Evolutionary conservation across 495 filamentous ascomycete species (phyloP).

Genomic region (Elasticomyces elasticus): DNA sequence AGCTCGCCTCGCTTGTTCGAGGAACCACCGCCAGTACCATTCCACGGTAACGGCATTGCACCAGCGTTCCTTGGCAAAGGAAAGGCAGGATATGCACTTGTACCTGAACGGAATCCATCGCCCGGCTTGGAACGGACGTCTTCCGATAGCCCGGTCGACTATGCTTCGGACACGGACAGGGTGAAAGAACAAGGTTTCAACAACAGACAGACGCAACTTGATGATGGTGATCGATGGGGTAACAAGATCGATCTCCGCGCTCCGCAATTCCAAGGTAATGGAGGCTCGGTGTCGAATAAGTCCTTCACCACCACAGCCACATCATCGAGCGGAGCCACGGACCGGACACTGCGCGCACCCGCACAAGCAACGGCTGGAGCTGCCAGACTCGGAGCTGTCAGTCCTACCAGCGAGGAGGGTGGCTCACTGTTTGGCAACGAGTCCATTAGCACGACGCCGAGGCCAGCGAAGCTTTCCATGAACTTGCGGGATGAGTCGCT

Average conservation of each 20-base stretch:
- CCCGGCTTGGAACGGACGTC: conserved; percentile 13
- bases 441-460: conserved; percentile 20
- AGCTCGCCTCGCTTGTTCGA: conserved; percentile 14
- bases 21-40: conserved; percentile 11
- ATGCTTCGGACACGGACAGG: not conserved
- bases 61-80: conserved; percentile 10
- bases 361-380: conserved; percentile 14
- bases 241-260: conserved; percentile 4
- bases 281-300: not conserved
- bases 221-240: conserved; percentile 9
- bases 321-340: not conserved
- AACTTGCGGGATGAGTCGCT: conserved; percentile 4
- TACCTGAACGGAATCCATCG: conserved; percentile 8
- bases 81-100: conserved; percentile 11
- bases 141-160: conserved; percentile 4
- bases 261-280: not conserved
- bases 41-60: conserved; percentile 7
- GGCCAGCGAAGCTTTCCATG: conserved; percentile 10
- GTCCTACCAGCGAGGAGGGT: conserved; percentile 2
- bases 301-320: not conserved
- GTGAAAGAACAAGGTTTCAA: conserved; percentile 3
- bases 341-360: not conserved
- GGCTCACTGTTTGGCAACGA: conserved; percentile 11
- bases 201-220: conserved; percentile 4
- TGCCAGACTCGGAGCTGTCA: conserved; percentile 7